Evolutionary conservation across 495 filamentous ascomycete genomes (phyloP), one percentile per base, ranked within the genome.

Genomic region (Penicillium ucsense): DNA sequence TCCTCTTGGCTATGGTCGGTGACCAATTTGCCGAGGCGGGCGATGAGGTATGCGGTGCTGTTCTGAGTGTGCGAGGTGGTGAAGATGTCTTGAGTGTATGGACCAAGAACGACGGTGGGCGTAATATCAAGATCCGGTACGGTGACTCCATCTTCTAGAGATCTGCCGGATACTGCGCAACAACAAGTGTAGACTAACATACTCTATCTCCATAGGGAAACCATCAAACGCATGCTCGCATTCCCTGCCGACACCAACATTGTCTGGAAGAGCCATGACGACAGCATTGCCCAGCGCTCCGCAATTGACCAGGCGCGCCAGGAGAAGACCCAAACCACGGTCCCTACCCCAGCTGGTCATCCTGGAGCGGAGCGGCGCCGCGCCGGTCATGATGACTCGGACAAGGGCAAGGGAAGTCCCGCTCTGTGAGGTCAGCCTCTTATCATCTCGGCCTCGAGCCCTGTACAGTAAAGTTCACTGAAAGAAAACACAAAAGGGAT

Each of bases 81-180:
- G 92, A 98, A 70, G 92, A 98, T 59, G 91, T 97, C 36, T 77
- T 98, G 63, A 95, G 88, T 70, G 88, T 98, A 57, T 98, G 92
- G 92, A 94, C 89, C 38, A 85, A 87, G 61, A 89, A 86, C 54
- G 84, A 92, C 55, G 90, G 90, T 11, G 86, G 88, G 52, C 81
- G 88, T 58, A 94, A 94, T 67, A 86, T 97, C 60, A 97, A 96
- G 74, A 95, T 98, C 54, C 83, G 89, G 88, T 95, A 79, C 56
- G 79, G 61, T 20, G 1, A 20, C 33, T 29, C 3, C 12, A 34
- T 43, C 4, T 35, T 8, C n/a, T 32, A 3, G 6, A 20, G 2
- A 5, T 2, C n/a, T 32, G 12, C 2, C 7, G 37, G 4, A 2
- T 4, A 6, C 5, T 35, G 3, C 27, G 6, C 20, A 3, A 3